Evolutionary conservation across 2,329 filamentous ascomycete species (phyloP).

Genomic region (Zymoseptoria crescenta): DNA sequence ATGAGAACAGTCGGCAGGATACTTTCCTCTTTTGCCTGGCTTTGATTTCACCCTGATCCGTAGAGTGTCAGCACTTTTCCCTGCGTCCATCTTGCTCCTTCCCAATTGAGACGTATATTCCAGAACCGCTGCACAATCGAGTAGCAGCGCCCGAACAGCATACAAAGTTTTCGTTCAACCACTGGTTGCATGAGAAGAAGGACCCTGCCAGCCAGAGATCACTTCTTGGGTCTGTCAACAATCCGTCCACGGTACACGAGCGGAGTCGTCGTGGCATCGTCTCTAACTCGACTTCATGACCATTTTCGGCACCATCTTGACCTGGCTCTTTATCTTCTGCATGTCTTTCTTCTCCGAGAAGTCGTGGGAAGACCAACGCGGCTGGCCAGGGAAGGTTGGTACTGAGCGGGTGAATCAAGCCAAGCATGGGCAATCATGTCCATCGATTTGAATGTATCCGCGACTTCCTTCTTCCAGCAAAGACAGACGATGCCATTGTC

Average conservation of each 20-base stretch:
- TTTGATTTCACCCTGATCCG: not conserved
- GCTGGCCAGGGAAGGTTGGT: too few species aligned
- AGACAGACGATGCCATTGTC: not conserved
- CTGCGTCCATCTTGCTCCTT: not conserved
- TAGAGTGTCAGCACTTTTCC: too few species aligned
- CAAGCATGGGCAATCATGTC: too few species aligned
- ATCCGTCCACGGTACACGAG: too few species aligned
- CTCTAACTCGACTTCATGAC: not conserved
- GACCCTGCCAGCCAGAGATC: not conserved
- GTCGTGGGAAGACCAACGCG: too few species aligned
- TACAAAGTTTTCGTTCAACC: too few species aligned
- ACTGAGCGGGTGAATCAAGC: too few species aligned
- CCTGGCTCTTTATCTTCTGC: not conserved
- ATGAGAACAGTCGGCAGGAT: not conserved
- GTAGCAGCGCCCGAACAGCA: not conserved
- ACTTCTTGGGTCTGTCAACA: not conserved
- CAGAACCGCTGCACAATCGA: not conserved
- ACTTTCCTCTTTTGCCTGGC: not conserved
- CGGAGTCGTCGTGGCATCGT: not conserved
- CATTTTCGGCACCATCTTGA: not conserved
- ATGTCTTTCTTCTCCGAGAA: not conserved
- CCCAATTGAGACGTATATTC: not conserved
- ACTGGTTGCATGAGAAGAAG: not conserved
- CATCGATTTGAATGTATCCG: too few species aligned
- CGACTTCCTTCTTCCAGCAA: too few species aligned